Evolutionary conservation across 1,139 yeast species (phyloP).

Genomic region (Geotrichum aggregatum): DNA sequence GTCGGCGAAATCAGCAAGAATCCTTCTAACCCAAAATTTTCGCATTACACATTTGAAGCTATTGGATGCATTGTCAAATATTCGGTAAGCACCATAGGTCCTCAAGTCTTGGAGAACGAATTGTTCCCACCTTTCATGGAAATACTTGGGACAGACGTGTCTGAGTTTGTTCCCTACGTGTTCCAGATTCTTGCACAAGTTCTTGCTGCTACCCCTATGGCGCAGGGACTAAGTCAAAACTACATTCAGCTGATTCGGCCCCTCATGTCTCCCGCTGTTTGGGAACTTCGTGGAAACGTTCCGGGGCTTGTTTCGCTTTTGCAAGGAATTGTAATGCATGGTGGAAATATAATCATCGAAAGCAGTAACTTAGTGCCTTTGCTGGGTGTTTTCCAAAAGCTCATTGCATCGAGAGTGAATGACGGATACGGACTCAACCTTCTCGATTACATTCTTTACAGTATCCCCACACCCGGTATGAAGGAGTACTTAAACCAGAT

Average conservation of each 20-base stretch:
- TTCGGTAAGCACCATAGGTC: slow-evolving; percentile 40
- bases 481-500: slow-evolving; percentile 64
- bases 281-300: slow-evolving; percentile 91
- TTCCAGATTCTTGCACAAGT: slow-evolving; percentile 82
- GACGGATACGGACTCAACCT: slow-evolving; percentile 83
- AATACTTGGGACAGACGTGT: slow-evolving; percentile 77
- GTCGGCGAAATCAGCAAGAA: slow-evolving; percentile 71
- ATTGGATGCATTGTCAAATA: slow-evolving; percentile 70
- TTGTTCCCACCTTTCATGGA: slow-evolving; percentile 64
- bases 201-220: slow-evolving; percentile 57
- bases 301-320: slow-evolving; percentile 87
- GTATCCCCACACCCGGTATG: slow-evolving; percentile 51
- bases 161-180: slow-evolving; percentile 89
- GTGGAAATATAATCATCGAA: slow-evolving; percentile 42
- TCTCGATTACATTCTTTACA: slow-evolving; percentile 61
- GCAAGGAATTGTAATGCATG: slow-evolving; percentile 64
- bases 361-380: slow-evolving; percentile 59
- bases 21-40: slow-evolving; percentile 92
- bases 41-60: slow-evolving; percentile 87
- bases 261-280: slow-evolving; percentile 75
- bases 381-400: slow-evolving; percentile 92
- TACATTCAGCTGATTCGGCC: slow-evolving; percentile 72
- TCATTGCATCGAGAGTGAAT: slow-evolving; percentile 77
- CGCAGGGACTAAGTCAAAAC: slow-evolving; percentile 53
- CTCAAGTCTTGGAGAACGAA: slow-evolving; percentile 45